Evolutionary conservation across 1,284 basidiomycete species (phyloP).

Genomic region (Paramarasmius palmivorus): DNA sequence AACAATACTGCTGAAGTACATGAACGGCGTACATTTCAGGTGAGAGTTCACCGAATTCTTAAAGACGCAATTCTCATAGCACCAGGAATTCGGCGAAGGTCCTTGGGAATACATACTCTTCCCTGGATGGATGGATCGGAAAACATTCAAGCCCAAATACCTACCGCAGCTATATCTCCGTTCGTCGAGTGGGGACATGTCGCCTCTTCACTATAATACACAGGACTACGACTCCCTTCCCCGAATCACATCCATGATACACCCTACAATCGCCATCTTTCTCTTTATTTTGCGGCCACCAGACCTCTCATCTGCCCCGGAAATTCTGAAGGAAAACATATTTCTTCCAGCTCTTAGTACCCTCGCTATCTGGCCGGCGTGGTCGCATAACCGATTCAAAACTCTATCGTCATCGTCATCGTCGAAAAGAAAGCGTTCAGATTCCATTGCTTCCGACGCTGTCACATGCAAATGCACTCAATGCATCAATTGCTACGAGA

Average conservation of each 20-base stretch:
- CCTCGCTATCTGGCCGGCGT: background rate
- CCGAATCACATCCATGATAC: background rate
- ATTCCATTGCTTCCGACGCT: too few relatives aligned
- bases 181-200: background rate
- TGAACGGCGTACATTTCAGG: background rate
- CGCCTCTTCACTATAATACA: background rate
- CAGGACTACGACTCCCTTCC: background rate
- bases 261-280: background rate
- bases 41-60: background rate
- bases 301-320: background rate
- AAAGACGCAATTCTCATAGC: too few relatives aligned
- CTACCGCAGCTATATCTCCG: background rate
- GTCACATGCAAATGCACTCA: background rate
- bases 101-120: background rate
- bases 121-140: background rate
- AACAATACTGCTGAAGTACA: background rate
- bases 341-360: background rate
- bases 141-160: background rate
- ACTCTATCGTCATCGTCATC: background rate
- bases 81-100: background rate
- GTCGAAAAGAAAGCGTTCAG: background rate
- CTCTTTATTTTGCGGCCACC: background rate
- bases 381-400: background rate
- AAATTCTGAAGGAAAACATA: background rate
- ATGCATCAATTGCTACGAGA: too few relatives aligned